Base-by-base conservation (phyloP, 148 eudicot species). In the Polygonum aviculare region DNA sequence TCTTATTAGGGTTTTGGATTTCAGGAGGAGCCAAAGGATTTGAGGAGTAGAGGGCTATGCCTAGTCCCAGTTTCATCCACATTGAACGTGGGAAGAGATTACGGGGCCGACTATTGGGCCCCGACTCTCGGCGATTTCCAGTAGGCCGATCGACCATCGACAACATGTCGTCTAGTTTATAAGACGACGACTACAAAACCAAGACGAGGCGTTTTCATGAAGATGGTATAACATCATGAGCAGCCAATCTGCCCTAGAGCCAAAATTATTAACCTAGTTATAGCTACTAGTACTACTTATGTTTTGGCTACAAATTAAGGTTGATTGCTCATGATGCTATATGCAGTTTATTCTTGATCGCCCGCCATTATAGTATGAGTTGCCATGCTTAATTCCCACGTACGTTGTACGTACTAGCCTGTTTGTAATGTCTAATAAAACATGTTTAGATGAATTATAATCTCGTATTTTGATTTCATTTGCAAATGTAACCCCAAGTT, bases 271-370 rank as follows among this genome's bases (percentile, higher is more conserved):
- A 74, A 44, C 69, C 79, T 47, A 59, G 39, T 26, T 26, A 26
- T 47, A 44, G 10, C n/a, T 16, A 65, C 45, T 73, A 60, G 71
- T 16, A 65, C 45, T 73, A 60, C 74, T 79, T 73, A 18, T 10
- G 1, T n/a, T 41, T 40, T 45, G 74, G 47, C 49, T 40, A 19
- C 18, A 14, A 16, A 3, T 71, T 38, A 93, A 93, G 98, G 89
- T 84, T 91, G 98, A 91, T 86, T 93, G 97, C 94, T 90, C 87
- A 83, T 93, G 95, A 93, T 93, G 93, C 86, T 90, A 89, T 90
- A 78, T 82, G 69, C 69, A 33, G n/a, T 63, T 31, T 63, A 63
- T 31, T 63, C 69, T 63, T 63, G 69, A 63, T 31, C 40, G 18
- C 16, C 18, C 16, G 33, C 40, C 18, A 33, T 63, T 63, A 63